Base-by-base conservation (phyloP, 495 filamentous ascomycete species). In the Oidiodendron maius region DNA sequence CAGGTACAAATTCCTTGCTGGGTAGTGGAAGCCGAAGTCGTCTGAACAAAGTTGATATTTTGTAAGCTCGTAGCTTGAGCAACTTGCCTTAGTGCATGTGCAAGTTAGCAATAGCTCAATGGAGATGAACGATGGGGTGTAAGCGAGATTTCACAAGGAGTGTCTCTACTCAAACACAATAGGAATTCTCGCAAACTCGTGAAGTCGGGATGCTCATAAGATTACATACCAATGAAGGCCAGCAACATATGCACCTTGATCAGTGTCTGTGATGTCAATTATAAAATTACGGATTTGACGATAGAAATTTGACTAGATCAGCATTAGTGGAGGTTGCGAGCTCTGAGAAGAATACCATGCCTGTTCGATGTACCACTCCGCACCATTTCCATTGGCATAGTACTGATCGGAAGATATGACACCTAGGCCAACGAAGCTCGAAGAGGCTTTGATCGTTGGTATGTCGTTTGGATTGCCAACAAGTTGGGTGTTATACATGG, bases 221-320 rank as follows among this genome's bases (percentile, higher is more conserved):
- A n/a, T n/a, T n/a, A n/a, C n/a, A n/a, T n/a, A n/a, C 23, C 25
- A 45, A 17, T 45, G 42, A 16, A 42, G 9, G 16, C 40, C 9
- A 6, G 22, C 5, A 15, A 45, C 17, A 22, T 40, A 9, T 9
- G 17, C 12, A 22, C 13, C 25, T 16, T 22, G 18, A 10, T 16
- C 4, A 11, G 67, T 75, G 15, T 76, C 40, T 17, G 6, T 43
- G 18, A 43, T 11, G 23, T 43, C 40, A 21, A 43, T 43, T 4
- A 43, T 17, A 26, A 43, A 9, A 16, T 43, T 43, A 4, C 40
- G 40, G 18, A 43, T 43, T 6, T 23, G 8, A 10, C 40, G 40
- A 17, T 20, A 23, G 18, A 43, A 43, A 24, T 43, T 43, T 6
- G 8, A 4, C 40, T 6, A 22, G 37, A n/a, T n/a, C n/a, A n/a